Conservation (phyloP, 2,329 filamentous ascomycete species). For the Ceratocystis huliohia region DNA sequence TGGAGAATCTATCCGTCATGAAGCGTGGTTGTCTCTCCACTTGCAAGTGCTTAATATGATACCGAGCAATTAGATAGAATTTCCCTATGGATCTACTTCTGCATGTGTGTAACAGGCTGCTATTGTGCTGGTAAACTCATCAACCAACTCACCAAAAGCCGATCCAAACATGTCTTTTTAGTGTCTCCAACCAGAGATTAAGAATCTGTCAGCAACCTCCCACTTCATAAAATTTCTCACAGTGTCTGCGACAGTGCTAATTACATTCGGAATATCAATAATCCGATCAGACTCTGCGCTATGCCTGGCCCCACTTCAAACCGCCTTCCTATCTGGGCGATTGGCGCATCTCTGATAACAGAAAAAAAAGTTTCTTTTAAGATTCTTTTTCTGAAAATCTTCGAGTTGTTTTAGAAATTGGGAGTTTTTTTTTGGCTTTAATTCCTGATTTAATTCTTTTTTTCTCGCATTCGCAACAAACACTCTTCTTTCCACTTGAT, state of each 20-base stretch:
- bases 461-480: background rate
- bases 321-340: conserved; percentile 17
- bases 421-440: conserved; percentile 11
- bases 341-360: conserved; percentile 21
- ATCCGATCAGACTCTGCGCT: conserved; percentile 14
- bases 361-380: conserved; percentile 20
- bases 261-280: conserved; percentile 3
- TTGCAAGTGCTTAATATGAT: too few relatives aligned
- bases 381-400: conserved; percentile 2
- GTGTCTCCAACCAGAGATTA: conserved; percentile 2
- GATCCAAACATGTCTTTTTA: too few relatives aligned
- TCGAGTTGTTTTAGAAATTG: background rate
- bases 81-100: too few relatives aligned
- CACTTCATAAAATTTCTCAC: background rate
- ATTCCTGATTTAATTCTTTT: conserved; percentile 19
- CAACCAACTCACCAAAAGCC: too few relatives aligned
- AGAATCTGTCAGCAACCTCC: conserved; percentile 9
- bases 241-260: background rate
- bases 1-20: too few relatives aligned
- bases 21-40: too few relatives aligned
- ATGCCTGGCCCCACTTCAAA: conserved; percentile 19
- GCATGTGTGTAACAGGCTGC: too few relatives aligned
- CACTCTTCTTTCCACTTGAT: background rate
- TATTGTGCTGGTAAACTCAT: too few relatives aligned
- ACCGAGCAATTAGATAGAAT: too few relatives aligned